Conservation (phyloP, 1,284 basidiomycete genomes). For the Rhodotorula sp. region DNA sequence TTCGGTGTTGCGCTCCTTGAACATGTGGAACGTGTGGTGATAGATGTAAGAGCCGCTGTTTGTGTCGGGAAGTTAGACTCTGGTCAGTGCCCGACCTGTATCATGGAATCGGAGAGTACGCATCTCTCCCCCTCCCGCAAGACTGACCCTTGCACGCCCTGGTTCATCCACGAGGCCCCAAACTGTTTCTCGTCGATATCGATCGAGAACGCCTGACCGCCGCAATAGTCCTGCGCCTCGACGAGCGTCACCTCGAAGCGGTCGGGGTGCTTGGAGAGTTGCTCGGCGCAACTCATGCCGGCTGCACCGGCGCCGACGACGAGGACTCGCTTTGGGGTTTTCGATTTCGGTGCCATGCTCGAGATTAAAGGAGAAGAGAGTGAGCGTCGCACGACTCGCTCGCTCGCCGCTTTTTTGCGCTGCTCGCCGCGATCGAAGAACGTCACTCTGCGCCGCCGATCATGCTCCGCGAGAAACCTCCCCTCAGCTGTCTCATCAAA, state of each 20-base stretch:
- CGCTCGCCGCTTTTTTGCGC: too few relatives aligned
- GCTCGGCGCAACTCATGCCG: constrained; percentile 58
- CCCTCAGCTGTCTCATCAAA: too few relatives aligned
- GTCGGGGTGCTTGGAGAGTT: constrained; percentile 57
- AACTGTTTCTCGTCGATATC: constrained; percentile 49
- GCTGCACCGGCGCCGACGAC: constrained; percentile 58
- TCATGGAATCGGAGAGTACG: neutral
- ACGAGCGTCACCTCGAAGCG: constrained; percentile 60
- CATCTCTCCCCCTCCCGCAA: neutral
- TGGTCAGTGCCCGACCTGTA: neutral
- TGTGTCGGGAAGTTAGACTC: neutral
- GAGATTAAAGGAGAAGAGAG: neutral
- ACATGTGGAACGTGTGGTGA: constrained; percentile 48
- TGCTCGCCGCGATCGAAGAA: too few relatives aligned
- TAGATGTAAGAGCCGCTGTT: constrained; percentile 32
- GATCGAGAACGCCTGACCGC: constrained; percentile 58
- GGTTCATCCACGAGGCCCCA: constrained; percentile 42
- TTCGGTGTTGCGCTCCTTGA: constrained; percentile 58
- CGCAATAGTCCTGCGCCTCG: constrained; percentile 53
- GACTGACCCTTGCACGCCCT: constrained; percentile 40
- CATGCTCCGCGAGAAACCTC: too few relatives aligned
- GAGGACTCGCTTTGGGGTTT: constrained; percentile 49
- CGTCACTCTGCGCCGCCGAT: too few relatives aligned
- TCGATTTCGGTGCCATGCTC: constrained; percentile 2
- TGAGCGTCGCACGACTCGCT: neutral